These are phyloP conservation scores for Diaporthe capsici DNA, from an alignment of 2,329 filamentous ascomycete species.

Conservation along the genomic window DNA sequence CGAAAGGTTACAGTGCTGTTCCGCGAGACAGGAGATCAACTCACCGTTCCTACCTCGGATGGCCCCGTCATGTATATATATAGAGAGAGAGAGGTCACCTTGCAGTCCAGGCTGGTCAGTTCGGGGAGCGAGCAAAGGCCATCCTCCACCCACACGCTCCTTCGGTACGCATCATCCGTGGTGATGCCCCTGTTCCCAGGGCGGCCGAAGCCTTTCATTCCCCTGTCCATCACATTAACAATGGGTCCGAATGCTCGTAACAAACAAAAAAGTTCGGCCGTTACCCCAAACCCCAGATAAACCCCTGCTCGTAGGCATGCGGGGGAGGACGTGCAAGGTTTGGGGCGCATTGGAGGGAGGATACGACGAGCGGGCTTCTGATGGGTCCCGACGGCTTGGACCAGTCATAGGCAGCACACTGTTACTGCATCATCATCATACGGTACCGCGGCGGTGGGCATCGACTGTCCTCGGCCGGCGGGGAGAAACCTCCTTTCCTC, in stretches of 20 bases:
- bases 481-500: constrained; percentile 40
- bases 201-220: constrained; percentile 1
- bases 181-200: background rate
- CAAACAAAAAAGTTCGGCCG: constrained; percentile 20
- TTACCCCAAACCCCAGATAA: constrained; percentile 40
- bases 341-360: constrained; percentile 3
- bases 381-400: constrained; percentile 10
- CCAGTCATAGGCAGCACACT: constrained; percentile 9
- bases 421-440: background rate
- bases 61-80: constrained; percentile 28
- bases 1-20: constrained; percentile 12
- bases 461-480: background rate
- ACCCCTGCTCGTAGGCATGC: constrained; percentile 34
- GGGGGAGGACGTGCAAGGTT: constrained; percentile 21
- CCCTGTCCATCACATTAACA: constrained; percentile 12
- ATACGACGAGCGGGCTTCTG: background rate
- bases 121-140: constrained; percentile 7
- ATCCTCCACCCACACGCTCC: constrained; percentile 7
- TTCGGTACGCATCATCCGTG: constrained; percentile 29
- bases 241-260: constrained; percentile 3
- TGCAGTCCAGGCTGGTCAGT: constrained; percentile 7
- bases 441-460: constrained; percentile 25
- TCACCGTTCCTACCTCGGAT: constrained; percentile 26
- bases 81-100: background rate
- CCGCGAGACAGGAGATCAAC: background rate